Conservation (phyloP, 495 filamentous ascomycete genomes). For the Clavariopsis aquatica region DNA sequence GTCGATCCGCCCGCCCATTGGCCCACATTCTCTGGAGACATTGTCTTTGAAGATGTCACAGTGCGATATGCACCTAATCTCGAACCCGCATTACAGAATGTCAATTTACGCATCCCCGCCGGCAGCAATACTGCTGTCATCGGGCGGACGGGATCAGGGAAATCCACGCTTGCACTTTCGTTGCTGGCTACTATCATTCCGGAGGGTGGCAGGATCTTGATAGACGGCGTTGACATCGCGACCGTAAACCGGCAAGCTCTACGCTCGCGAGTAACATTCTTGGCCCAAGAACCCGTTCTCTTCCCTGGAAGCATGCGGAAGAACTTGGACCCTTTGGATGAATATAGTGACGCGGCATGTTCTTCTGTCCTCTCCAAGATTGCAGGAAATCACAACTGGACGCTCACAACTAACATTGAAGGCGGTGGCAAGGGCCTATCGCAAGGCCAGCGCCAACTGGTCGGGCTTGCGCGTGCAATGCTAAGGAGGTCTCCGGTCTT, state of each 20-base stretch:
- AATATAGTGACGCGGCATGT: conserved; percentile 54
- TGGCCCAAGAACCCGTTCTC: conserved; percentile 65
- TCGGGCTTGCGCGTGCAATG: conserved; percentile 58
- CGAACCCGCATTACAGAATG: conserved; percentile 63
- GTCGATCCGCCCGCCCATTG: conserved; percentile 71
- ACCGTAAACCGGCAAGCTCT: conserved; percentile 62
- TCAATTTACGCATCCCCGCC: conserved; percentile 69
- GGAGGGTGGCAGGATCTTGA: conserved; percentile 55
- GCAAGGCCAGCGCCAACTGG: conserved; percentile 64
- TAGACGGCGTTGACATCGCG: conserved; percentile 62
- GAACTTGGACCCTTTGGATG: conserved; percentile 56
- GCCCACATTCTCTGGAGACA: conserved; percentile 68
- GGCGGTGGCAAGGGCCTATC: conserved; percentile 61
- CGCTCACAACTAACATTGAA: conserved; percentile 56
- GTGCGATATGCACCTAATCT: conserved; percentile 76
- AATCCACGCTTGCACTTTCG: conserved; percentile 66
- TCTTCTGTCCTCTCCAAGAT: conserved; percentile 54
- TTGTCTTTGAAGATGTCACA: conserved; percentile 73
- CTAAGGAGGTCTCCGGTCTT: conserved; percentile 53
- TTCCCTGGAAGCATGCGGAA: conserved; percentile 62
- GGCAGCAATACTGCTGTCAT: conserved; percentile 68
- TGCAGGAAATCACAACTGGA: conserved; percentile 54
- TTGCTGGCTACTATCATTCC: conserved; percentile 59
- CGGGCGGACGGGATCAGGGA: conserved; percentile 65
- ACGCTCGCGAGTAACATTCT: conserved; percentile 60